Percentiles rank a stretch among this genome's conserved stretches.
These are phyloP conservation scores for Clonostachys rhizophaga DNA, from an alignment of 2,329 filamentous ascomycete species.

Conservation along the genomic window DNA sequence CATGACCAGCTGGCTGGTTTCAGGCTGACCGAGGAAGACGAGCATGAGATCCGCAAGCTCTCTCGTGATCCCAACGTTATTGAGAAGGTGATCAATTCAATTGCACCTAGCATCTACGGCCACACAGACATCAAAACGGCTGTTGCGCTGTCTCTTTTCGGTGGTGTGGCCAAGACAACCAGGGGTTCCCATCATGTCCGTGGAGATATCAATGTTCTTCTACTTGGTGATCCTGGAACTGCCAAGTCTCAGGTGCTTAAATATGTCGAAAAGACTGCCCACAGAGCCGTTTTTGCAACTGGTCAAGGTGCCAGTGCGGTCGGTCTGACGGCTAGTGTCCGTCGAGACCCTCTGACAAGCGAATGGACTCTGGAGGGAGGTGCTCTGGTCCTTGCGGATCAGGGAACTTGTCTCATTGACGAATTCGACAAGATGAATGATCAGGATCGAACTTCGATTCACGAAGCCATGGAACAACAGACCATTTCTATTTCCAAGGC, in stretches of 20 bases:
- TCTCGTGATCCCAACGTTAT: constrained; percentile 86
- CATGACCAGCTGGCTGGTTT: constrained; percentile 98
- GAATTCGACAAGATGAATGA: constrained; percentile 99
- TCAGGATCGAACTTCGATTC: constrained; percentile 94
- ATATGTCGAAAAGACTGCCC: constrained; percentile 95
- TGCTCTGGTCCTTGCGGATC: constrained; percentile 89
- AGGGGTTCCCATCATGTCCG: constrained; percentile 85
- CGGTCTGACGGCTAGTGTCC: constrained; percentile 94
- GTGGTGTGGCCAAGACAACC: constrained; percentile 88
- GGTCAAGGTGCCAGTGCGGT: constrained; percentile 96
- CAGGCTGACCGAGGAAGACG: constrained; percentile 90
- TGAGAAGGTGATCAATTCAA: constrained; percentile 87
- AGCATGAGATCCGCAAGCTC: constrained; percentile 83
- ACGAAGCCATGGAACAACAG: constrained; percentile 99
- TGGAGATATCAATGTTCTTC: constrained; percentile 95
- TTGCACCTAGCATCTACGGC: constrained; percentile 96
- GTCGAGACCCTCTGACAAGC: constrained; percentile 88
- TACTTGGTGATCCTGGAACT: constrained; percentile 94
- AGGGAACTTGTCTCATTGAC: constrained; percentile 92
- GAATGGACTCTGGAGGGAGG: constrained; percentile 98
- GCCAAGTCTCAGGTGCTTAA: constrained; percentile 98
- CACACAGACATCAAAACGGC: constrained; percentile 97
- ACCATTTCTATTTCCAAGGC: constrained; percentile 99
- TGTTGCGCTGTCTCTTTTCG: constrained; percentile 88
- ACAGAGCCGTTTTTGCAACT: constrained; percentile 94